A percentile compares a stretch with the other conserved stretches of the same genome.
phyloP scores from a whole-genome alignment of 176 grass and related monocot species.

The Triticum dicoccoides region DNA sequence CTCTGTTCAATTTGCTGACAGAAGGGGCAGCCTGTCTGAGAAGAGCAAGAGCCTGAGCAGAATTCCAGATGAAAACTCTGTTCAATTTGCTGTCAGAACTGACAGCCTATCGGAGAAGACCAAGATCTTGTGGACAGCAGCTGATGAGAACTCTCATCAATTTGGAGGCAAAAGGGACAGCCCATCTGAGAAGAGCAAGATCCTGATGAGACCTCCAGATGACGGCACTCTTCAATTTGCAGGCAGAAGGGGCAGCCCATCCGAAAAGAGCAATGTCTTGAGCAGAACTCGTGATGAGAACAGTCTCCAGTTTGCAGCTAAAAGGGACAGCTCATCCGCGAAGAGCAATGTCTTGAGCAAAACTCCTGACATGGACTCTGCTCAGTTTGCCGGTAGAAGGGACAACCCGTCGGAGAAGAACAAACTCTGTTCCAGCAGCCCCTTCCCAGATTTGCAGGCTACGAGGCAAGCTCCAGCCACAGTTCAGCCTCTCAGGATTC shows the following conservation, averaged over 20 bases:
- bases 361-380: not conserved
- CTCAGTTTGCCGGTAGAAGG: not conserved
- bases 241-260: not conserved
- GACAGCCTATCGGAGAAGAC: conserved; percentile 12
- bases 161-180: not conserved
- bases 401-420: conserved; percentile 19
- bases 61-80: not conserved
- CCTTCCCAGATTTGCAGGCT: conserved; percentile 30
- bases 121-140: not conserved
- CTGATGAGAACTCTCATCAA: not conserved
- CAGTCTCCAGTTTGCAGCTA: not conserved
- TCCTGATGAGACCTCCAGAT: not conserved
- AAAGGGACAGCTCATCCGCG: not conserved
- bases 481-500: conserved; percentile 26
- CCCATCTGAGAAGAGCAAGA: conserved; percentile 4
- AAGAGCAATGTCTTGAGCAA: conserved; percentile 16
- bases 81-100: not conserved
- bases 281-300: not conserved
- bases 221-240: not conserved
- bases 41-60: conserved; percentile 26
- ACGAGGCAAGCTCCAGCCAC: conserved; percentile 7
- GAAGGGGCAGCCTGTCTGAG: conserved; percentile 5
- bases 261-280: not conserved
- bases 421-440: conserved; percentile 29
- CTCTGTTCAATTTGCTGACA: not conserved